Evolutionary conservation across 78 protist species (phyloP).

Genomic region (Creolimax fragrantissima): DNA sequence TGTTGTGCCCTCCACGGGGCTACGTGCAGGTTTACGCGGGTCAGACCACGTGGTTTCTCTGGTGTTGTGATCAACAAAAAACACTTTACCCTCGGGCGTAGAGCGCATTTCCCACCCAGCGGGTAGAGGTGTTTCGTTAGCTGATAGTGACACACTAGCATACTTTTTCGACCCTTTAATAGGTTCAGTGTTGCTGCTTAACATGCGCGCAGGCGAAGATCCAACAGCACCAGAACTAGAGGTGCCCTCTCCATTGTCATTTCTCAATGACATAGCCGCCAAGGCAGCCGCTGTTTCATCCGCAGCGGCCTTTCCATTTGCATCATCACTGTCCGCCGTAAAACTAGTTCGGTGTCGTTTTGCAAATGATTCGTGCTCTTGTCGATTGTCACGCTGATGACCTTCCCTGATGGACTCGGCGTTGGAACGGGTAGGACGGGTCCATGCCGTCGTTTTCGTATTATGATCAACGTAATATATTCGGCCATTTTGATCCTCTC

Average conservation of each 20-base stretch:
- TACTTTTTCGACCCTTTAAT: background rate
- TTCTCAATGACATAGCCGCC: background rate
- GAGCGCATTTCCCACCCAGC: slow-evolving; percentile 39
- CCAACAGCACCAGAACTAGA: too few species aligned
- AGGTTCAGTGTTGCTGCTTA: background rate
- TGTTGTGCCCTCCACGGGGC: background rate
- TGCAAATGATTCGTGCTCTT: background rate
- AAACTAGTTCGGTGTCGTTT: background rate
- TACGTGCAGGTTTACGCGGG: background rate
- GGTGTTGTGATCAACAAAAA: slow-evolving; percentile 49
- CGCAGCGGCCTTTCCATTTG: background rate
- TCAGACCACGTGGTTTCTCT: slow-evolving; percentile 36
- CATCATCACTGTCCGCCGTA: background rate
- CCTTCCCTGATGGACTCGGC: background rate
- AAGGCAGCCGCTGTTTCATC: background rate
- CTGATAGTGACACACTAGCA: background rate
- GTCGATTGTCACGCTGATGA: background rate
- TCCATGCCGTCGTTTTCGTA: slow-evolving; percentile 38
- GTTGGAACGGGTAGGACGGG: background rate
- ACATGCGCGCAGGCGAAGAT: too few species aligned
- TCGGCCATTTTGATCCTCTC: slow-evolving; percentile 31
- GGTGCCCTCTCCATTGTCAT: too few species aligned
- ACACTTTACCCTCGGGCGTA: slow-evolving; percentile 46
- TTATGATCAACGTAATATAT: slow-evolving; percentile 50
- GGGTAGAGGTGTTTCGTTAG: slow-evolving; percentile 16